These are phyloP conservation scores for Euphorbia corollata DNA, from an alignment of 441 rosid genomes.

Conservation along the genomic window DNA sequence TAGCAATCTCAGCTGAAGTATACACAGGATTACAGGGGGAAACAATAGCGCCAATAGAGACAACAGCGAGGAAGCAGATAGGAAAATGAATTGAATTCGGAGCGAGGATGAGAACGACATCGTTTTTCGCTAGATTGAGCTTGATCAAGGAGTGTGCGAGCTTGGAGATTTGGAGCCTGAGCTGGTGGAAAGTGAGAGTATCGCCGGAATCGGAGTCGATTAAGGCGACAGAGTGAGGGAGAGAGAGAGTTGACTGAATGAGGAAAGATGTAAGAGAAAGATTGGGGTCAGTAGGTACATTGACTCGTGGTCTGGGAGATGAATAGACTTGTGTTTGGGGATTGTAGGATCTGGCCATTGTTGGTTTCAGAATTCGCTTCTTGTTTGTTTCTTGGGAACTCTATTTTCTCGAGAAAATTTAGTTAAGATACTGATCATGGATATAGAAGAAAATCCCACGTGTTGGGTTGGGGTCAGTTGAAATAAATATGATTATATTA, in stretches of 20 bases:
- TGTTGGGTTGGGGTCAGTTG: no score
- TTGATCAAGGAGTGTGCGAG: conserved; percentile 51
- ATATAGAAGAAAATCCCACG: no score
- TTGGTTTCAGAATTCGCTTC: background rate
- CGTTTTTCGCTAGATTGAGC: conserved; percentile 45
- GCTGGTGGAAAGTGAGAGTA: conserved; percentile 45
- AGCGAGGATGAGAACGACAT: conserved; percentile 56
- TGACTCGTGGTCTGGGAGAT: conserved; percentile 47
- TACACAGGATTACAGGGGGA: conserved; percentile 61
- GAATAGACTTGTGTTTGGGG: conserved; percentile 30
- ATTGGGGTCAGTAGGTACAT: conserved; percentile 47
- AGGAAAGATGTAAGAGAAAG: conserved; percentile 55
- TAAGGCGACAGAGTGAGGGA: conserved; percentile 44
- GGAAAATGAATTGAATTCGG: conserved; percentile 70
- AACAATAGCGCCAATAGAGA: conserved; percentile 52
- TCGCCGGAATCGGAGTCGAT: conserved; percentile 50
- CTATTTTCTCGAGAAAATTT: background rate
- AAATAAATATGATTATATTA: no score
- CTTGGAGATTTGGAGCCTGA: conserved; percentile 43
- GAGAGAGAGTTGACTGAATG: conserved; percentile 44
- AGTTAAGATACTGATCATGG: no score
- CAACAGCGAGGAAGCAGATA: conserved; percentile 56
- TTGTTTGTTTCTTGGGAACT: background rate
- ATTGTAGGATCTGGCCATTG: conserved; percentile 20
- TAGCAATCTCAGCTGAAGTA: conserved; percentile 44